Evolutionary conservation across 2,329 filamentous ascomycete genomes (phyloP).

Genomic region (Dendrostoma leiphaemia): DNA sequence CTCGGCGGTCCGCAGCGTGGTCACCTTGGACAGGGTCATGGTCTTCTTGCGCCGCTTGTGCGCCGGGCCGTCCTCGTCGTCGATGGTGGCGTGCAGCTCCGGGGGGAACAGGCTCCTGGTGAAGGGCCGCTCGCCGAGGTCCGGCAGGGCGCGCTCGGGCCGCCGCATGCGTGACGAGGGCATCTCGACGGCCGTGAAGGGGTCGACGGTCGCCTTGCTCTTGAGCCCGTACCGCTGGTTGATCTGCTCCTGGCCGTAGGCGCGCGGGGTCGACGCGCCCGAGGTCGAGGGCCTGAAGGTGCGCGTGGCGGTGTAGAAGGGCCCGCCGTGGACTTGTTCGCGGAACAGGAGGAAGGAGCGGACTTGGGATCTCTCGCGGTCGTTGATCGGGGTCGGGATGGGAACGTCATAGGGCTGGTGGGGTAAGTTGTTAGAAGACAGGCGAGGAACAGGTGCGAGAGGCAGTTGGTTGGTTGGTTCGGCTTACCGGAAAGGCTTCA

Average conservation of each 20-base stretch:
- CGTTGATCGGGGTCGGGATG: conserved; percentile 39
- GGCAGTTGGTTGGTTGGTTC: too few relatives aligned
- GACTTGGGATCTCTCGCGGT: conserved; percentile 45
- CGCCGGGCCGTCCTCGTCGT: conserved; percentile 40
- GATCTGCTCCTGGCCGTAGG: conserved; percentile 57
- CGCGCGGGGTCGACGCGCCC: conserved; percentile 33
- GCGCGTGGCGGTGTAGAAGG: conserved; percentile 57
- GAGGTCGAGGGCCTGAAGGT: conserved; percentile 37
- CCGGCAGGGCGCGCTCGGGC: conserved; percentile 51
- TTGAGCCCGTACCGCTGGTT: conserved; percentile 55
- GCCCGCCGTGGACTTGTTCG: conserved; percentile 52
- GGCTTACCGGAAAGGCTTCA: conserved; percentile 59
- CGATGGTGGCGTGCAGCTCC: conserved; percentile 55
- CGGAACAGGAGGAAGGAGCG: conserved; percentile 54
- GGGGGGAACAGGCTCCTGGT: conserved; percentile 49
- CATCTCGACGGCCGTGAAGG: conserved; percentile 57
- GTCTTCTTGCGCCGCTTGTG: conserved; percentile 38
- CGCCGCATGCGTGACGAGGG: conserved; percentile 55
- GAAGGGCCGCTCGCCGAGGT: conserved; percentile 50
- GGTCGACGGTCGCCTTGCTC: conserved; percentile 55
- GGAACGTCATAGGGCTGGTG: conserved; percentile 50
- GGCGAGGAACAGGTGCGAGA: background rate
- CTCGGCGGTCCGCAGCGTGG: conserved; percentile 47
- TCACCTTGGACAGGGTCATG: conserved; percentile 46
- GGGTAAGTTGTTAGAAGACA: background rate